A percentile compares a stretch with the other conserved stretches of the same genome.
These are phyloP conservation scores for Apiospora malaysiana DNA, from an alignment of 2,329 filamentous ascomycete genomes.

Conservation along the genomic window DNA sequence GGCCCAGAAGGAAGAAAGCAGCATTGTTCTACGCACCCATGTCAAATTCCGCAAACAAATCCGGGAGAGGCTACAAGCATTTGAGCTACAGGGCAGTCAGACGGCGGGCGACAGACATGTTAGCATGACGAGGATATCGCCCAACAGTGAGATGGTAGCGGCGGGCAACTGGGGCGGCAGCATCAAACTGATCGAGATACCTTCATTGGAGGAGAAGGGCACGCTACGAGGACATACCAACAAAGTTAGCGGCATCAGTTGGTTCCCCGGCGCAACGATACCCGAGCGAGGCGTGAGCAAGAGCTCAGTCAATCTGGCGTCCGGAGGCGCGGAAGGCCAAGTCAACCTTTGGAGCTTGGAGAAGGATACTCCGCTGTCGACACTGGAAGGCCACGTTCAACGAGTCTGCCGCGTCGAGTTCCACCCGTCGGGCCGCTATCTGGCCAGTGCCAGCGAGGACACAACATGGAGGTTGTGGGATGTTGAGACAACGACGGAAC, in stretches of 20 bases:
- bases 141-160: slow-evolving; percentile 81
- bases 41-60: slow-evolving; percentile 90
- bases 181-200: slow-evolving; percentile 84
- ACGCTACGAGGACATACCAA: slow-evolving; percentile 84
- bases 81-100: slow-evolving; percentile 93
- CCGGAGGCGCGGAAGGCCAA: slow-evolving; percentile 85
- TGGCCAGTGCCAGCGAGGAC: slow-evolving; percentile 94
- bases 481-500: slow-evolving; percentile 80
- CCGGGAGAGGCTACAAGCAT: slow-evolving; percentile 80
- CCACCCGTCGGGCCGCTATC: slow-evolving; percentile 86
- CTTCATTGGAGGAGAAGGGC: slow-evolving; percentile 77
- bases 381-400: slow-evolving; percentile 81
- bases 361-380: slow-evolving; percentile 83
- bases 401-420: slow-evolving; percentile 93
- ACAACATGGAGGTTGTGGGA: slow-evolving; percentile 98
- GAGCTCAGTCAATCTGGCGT: slow-evolving; percentile 82
- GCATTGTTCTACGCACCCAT: slow-evolving; percentile 85
- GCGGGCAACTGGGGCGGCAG: slow-evolving; percentile 93
- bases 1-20: slow-evolving; percentile 80
- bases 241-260: slow-evolving; percentile 87
- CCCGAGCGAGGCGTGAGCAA: slow-evolving; percentile 73
- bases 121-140: slow-evolving; percentile 89
- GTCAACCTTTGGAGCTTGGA: slow-evolving; percentile 90
- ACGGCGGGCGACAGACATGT: slow-evolving; percentile 90
- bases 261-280: slow-evolving; percentile 84